These are phyloP conservation scores for Setaria viridis DNA, from an alignment of 202 grass and related monocot genomes.

Conservation along the genomic window DNA sequence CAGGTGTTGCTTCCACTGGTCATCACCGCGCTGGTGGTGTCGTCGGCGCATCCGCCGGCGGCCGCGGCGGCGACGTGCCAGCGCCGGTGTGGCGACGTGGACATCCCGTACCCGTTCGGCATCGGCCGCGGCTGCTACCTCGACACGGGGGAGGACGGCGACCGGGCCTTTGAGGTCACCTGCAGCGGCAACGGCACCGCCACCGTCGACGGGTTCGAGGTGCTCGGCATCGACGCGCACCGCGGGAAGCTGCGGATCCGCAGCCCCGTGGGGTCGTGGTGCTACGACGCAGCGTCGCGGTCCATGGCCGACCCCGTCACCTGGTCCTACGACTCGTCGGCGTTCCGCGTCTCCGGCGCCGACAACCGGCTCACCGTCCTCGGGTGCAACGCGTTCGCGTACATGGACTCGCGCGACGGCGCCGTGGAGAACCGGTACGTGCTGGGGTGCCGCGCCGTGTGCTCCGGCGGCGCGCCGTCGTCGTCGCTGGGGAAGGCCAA, in stretches of 20 bases:
- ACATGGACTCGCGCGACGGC: constrained; percentile 31
- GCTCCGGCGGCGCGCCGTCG: constrained; percentile 6
- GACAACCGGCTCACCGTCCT: constrained; percentile 64
- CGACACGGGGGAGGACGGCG: background rate
- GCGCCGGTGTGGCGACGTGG: constrained; percentile 4
- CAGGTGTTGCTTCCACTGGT: background rate
- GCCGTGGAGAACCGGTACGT: constrained; percentile 20
- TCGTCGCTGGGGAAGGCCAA: background rate
- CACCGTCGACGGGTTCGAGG: background rate
- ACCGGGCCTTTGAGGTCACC: background rate
- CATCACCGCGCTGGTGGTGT: background rate
- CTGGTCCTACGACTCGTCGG: background rate
- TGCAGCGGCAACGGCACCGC: background rate
- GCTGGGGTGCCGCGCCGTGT: constrained; percentile 42
- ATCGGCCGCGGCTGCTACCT: constrained; percentile 45
- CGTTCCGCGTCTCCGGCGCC: constrained; percentile 15
- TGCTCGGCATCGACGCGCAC: background rate
- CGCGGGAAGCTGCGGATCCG: background rate
- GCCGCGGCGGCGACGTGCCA: background rate
- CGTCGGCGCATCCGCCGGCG: too few species aligned
- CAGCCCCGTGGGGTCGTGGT: background rate
- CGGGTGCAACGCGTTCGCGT: constrained; percentile 57
- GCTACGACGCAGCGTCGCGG: background rate
- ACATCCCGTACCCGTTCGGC: constrained; percentile 50
- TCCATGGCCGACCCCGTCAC: background rate